Conservation (phyloP, 345 rosid species). For the Cardamine chenopodiifolia region DNA sequence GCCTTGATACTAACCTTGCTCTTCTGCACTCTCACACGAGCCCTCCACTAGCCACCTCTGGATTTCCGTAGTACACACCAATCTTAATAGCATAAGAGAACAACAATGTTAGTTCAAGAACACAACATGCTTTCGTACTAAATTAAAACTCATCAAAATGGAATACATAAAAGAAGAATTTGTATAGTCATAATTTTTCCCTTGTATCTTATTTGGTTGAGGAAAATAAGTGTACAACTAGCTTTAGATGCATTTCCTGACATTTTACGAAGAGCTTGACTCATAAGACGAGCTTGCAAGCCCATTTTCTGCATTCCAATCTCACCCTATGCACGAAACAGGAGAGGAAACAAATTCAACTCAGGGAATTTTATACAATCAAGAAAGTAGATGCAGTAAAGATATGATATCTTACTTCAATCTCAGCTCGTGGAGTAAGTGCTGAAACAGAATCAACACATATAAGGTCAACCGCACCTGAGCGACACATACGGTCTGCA, state of each 20-base stretch:
- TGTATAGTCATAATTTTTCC: constrained; percentile 43
- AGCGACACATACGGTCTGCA: constrained; percentile 99
- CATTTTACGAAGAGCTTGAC: constrained; percentile 99
- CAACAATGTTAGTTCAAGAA: constrained; percentile 23
- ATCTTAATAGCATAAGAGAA: constrained; percentile 54
- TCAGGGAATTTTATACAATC: background rate
- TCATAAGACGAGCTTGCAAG: constrained; percentile 97
- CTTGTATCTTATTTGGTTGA: constrained; percentile 95
- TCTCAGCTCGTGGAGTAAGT: constrained; percentile 97
- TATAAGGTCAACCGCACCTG: constrained; percentile 91
- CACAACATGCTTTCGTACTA: background rate
- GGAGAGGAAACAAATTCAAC: background rate
- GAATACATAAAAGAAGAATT: background rate
- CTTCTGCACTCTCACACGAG: constrained; percentile 95
- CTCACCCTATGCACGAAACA: constrained; percentile 64
- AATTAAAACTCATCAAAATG: background rate
- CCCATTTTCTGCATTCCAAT: constrained; percentile 99
- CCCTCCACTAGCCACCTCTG: constrained; percentile 98
- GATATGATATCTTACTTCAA: constrained; percentile 62
- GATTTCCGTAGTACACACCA: constrained; percentile 97
- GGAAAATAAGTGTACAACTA: constrained; percentile 91
- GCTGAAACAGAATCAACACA: constrained; percentile 98
- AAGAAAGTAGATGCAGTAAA: background rate
- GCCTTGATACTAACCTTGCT: constrained; percentile 68
- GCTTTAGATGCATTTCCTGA: constrained; percentile 99